Conservation (phyloP, 1,139 yeast species). For the Geotrichum klebahnii region DNA sequence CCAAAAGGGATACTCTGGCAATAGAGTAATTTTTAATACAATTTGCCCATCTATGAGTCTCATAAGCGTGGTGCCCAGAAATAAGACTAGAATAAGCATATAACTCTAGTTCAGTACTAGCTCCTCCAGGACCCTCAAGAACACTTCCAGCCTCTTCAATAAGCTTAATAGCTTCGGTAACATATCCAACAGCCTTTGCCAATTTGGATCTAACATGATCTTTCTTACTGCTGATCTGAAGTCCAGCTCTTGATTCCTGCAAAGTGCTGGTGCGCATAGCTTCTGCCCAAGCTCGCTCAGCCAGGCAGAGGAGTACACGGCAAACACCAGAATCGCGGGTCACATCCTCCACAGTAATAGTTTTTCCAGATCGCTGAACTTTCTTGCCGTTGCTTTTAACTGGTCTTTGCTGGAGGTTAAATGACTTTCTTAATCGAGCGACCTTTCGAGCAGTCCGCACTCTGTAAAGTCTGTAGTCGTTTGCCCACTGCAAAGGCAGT, state of each 20-base stretch:
- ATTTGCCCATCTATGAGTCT: conserved; percentile 54
- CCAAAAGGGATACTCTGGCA: conserved; percentile 56
- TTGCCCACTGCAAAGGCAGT: conserved; percentile 43
- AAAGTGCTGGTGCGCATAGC: conserved; percentile 57
- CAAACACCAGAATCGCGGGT: conserved; percentile 48
- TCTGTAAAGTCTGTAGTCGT: conserved; percentile 38
- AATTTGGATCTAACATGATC: conserved; percentile 62
- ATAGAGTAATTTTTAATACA: conserved; percentile 54
- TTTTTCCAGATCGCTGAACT: conserved; percentile 16
- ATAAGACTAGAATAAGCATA: conserved; percentile 56
- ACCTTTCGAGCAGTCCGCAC: conserved; percentile 42
- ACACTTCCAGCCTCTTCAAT: background rate
- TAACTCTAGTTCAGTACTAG: conserved; percentile 45
- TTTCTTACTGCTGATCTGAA: conserved; percentile 35
- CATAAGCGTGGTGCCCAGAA: conserved; percentile 56
- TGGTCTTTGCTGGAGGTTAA: conserved; percentile 53
- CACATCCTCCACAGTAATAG: conserved; percentile 48
- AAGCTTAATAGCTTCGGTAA: conserved; percentile 34
- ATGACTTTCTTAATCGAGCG: conserved; percentile 53
- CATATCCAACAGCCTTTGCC: conserved; percentile 54
- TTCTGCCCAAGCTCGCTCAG: conserved; percentile 66
- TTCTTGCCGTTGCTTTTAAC: conserved; percentile 42
- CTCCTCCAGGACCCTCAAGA: background rate
- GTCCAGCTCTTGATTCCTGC: conserved; percentile 5
- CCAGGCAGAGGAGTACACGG: conserved; percentile 48